A percentile compares a stretch with the other conserved stretches of the same genome.
Conservation (phyloP, 75 land plant genomes). For the Picea glauca region DNA sequence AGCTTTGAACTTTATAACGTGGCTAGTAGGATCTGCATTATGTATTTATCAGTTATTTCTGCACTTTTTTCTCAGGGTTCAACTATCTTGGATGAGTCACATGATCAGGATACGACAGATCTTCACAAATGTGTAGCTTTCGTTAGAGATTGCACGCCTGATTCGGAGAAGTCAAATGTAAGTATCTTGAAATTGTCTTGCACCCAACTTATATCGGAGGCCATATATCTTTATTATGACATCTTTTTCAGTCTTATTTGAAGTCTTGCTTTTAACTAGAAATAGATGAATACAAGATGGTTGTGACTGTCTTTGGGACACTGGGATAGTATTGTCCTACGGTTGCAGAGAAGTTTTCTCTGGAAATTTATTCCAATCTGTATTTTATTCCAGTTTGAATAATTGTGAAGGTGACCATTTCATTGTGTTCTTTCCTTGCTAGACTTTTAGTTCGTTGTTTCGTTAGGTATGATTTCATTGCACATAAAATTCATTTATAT, state of each 20-base stretch:
- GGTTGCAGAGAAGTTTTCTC: not conserved
- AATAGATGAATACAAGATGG: not conserved
- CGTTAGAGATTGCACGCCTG: slow-evolving; percentile 36
- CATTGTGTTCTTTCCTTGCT: not conserved
- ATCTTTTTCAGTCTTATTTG: not conserved
- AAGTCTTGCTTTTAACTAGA: not conserved
- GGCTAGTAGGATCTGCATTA: not conserved
- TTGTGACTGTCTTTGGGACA: not conserved
- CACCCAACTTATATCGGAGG: not conserved
- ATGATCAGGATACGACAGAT: slow-evolving; percentile 97
- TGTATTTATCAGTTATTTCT: no score
- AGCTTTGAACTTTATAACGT: not conserved
- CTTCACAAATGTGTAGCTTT: slow-evolving; percentile 76
- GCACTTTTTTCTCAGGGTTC: slow-evolving; percentile 46
- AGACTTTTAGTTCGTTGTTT: not conserved
- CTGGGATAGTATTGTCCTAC: not conserved
- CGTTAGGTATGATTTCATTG: not conserved
- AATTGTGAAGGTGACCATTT: not conserved
- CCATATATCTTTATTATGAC: not conserved
- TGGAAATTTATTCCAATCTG: not conserved
- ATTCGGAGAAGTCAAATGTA: slow-evolving; percentile 51
- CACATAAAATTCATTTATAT: not conserved
- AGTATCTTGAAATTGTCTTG: slow-evolving; percentile 5
- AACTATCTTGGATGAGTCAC: slow-evolving; percentile 55
- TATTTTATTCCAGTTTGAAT: not conserved